phyloP scores from a whole-genome alignment of 2,329 filamentous ascomycete genomes.

The Pseudofabraea citricarpa region DNA sequence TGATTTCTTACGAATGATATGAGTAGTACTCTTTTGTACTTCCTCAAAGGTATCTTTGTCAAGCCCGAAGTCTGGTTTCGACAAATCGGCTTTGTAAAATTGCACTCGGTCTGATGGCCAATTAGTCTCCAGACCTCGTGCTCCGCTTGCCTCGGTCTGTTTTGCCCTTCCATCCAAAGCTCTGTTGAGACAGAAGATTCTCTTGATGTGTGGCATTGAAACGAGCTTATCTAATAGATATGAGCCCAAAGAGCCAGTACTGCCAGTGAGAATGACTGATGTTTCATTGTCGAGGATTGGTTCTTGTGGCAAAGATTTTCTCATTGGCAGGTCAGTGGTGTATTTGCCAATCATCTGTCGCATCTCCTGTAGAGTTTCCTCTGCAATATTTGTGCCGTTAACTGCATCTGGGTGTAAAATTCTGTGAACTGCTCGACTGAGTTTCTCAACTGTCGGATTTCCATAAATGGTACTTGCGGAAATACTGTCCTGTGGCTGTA shows the following conservation, averaged over 20 bases:
- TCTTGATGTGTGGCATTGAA: conserved; percentile 21
- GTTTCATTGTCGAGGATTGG: not conserved
- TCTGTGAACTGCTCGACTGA: conserved; percentile 1
- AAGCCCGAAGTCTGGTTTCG: conserved; percentile 44
- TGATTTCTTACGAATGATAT: conserved; percentile 30
- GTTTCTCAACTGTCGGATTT: conserved; percentile 5
- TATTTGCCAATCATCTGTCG: conserved; percentile 10
- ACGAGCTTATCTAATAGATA: conserved; percentile 39
- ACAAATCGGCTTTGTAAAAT: conserved; percentile 45
- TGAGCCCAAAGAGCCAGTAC: conserved; percentile 43
- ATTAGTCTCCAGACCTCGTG: conserved; percentile 32
- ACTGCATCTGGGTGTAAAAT: not conserved
- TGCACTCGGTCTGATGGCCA: conserved; percentile 34
- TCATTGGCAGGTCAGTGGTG: conserved; percentile 3
- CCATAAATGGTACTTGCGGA: conserved; percentile 4
- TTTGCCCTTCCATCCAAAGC: conserved; percentile 10
- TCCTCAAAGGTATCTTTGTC: conserved; percentile 6
- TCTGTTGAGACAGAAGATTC: conserved; percentile 46
- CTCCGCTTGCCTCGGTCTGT: conserved; percentile 22
- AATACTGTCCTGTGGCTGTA: not conserved
- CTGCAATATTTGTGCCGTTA: conserved; percentile 1
- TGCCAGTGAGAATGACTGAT: conserved; percentile 38
- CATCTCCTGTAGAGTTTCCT: conserved; percentile 3
- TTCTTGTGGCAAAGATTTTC: not conserved
- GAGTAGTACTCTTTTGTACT: conserved; percentile 13